Evolutionary conservation across 345 rosid genomes (phyloP), one percentile per base, ranked within the genome.

Genomic region (Pelargonium nanum): DNA sequence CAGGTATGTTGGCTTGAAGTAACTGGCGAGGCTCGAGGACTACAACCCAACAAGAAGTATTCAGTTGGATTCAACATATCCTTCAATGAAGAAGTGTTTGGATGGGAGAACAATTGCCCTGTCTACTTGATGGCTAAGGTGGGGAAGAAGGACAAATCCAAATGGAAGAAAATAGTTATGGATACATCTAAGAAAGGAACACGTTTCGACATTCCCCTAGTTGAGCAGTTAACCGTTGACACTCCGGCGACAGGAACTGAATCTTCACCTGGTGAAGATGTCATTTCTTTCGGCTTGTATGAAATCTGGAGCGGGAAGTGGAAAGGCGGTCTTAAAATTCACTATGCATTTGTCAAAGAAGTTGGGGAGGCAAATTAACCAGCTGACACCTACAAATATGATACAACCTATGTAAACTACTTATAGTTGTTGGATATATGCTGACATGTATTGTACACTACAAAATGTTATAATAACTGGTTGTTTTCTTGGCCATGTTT

Each of bases 221-320:
- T 19, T 4, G 8, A 19, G 17, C 5, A 15, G 16, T 25, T 66
- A 1, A 2, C 0, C 13, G 23, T 85, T 22, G 40, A 21, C 0
- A 78, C 78, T 59, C 52, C 22, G 0, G 4, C 5, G 1, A 0
- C 26, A 12, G 21, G 0, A 1, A 53, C 6, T 0, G 78, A 78
- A 4, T 23, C 1, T 0, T 64, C 57, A 57, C 76, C n/a, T n/a
- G n/a, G n/a, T n/a, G n/a, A n/a, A n/a, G n/a, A n/a, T n/a, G n/a
- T n/a, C n/a, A n/a, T 88, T 26, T 73, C 63, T 65, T 85, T 87
- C 55, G 95, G 95, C 19, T 65, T 87, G 16, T 87, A 87, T 56
- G 95, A 88, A 59, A 82, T 85, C 5, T 80, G 96, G 89, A 75
- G 69, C 0, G 88, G 89, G 9, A 72, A 61, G 64, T 77, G 89